Base-by-base conservation (phyloP, 1,284 basidiomycete genomes). In the Naganishia cerealis region DNA sequence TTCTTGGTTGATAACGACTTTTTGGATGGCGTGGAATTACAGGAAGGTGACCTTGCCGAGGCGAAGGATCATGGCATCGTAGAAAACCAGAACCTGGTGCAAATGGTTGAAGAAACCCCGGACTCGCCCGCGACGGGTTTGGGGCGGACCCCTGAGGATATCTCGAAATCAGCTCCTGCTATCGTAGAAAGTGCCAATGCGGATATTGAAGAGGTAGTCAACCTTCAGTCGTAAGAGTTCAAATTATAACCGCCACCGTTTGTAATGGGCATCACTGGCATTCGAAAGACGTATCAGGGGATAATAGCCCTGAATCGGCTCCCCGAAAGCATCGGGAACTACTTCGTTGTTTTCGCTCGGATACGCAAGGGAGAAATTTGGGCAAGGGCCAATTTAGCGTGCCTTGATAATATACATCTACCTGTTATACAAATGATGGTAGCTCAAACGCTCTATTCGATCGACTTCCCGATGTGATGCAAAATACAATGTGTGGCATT, bases 1-100 rank as follows among this genome's bases (percentile, higher is more conserved):
- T 99, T 98, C 79, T 80, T 98, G 16, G 92, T 92, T 2, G 90
- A 92, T 71, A 99, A 99, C 73, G 87, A 93, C 74, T 94, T 95
- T 81, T 82, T 99, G 16, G 82, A 85, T 56, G 85, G 86, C 57
- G 92, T 97, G 0, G 95, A 98, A 79, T 80, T 90, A 24, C 85
- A 85, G 55, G 87, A 89, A 15, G 95, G 94, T 12, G 65, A 57
- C 5, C 52, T 36, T 56, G 65, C 52, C 7, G 65, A 57, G 26
- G 57, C 55, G 26, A 36, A 18, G 12, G 33, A 29, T 12, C 55
- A 58, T 13, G 36, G 48, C 43, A 50, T 52, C 9, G 21, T 8
- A 13, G 39, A 36, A 46, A 33, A 36, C n/a, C 40, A 29, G n/a
- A 48, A 50, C 26, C 42, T 58, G 46, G 55, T 57, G 36, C 43